Evolutionary conservation across 2,329 filamentous ascomycete species (phyloP).

Genomic region (Bisporella sp.): DNA sequence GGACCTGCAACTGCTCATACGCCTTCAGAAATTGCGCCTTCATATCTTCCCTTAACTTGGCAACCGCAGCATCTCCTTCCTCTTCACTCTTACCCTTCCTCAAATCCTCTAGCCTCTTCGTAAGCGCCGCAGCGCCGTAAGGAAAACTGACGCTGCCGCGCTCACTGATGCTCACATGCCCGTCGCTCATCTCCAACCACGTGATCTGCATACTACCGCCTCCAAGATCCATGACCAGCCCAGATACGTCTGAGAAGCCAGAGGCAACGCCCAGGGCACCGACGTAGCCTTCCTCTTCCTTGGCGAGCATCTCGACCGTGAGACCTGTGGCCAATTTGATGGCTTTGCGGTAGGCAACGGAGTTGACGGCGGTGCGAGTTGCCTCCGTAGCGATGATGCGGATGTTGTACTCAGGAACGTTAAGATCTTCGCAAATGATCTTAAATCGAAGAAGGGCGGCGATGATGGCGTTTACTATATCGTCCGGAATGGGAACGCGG

Average conservation of each 20-base stretch:
- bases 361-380: slow-evolving; percentile 54
- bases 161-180: slow-evolving; percentile 42
- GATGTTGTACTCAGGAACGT: slow-evolving; percentile 45
- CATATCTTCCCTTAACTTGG: slow-evolving; percentile 42
- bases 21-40: slow-evolving; percentile 43
- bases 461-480: slow-evolving; percentile 43
- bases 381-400: slow-evolving; percentile 60
- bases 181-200: slow-evolving; percentile 50
- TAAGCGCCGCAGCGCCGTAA: slow-evolving; percentile 63
- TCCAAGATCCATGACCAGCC: slow-evolving; percentile 66
- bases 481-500: slow-evolving; percentile 45
- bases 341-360: slow-evolving; percentile 41
- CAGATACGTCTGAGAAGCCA: slow-evolving; percentile 51
- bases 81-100: slow-evolving; percentile 30
- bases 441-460: slow-evolving; percentile 49
- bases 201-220: slow-evolving; percentile 65
- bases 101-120: slow-evolving; percentile 42
- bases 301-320: slow-evolving; percentile 52
- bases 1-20: slow-evolving; percentile 45
- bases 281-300: slow-evolving; percentile 59
- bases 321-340: slow-evolving; percentile 52
- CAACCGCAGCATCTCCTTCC: slow-evolving; percentile 37
- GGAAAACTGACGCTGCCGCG: slow-evolving; percentile 58
- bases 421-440: slow-evolving; percentile 48
- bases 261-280: slow-evolving; percentile 62